Evolutionary conservation across 441 rosid genomes (phyloP), one percentile per base, ranked within the genome.

Genomic region (Corymbia citriodora): DNA sequence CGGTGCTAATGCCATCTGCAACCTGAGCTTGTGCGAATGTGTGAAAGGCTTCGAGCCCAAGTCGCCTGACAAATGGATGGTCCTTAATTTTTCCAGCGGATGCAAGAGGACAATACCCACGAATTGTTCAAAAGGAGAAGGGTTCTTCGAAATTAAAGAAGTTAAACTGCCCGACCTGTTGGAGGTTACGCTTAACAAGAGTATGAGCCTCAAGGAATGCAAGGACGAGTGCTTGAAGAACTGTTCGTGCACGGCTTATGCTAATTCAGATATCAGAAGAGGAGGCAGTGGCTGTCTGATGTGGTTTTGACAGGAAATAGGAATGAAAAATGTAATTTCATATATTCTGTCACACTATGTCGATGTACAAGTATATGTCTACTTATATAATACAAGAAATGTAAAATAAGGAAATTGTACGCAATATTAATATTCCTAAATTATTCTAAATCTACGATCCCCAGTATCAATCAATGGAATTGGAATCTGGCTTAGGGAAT

Each of bases 221-320:
- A 40, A 85, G 83, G 25, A 61, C 10, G n/a, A 31, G n/a, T 90
- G 92, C 89, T 49, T 25, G 81, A 49, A 79, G 16, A 65, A 90
- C 40, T 91, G 91, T 81, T 90, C 82, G 23, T 91, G 92, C 88
- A 90, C 29, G 33, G 92, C 88, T 19, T 91, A 82, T 88, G 53
- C 87, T 11, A 72, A 88, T 65, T 70, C 70, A 29, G 36, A 53
- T 55, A 70, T 88, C 33, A 17, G 40, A 49, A 55, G 12, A 48
- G 63, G 83, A 40, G 89, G 40, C 36, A 83, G 87, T 17, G 87
- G 87, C 50, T 83, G 87, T 21, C 54, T 83, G 2, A 15, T 48
- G 87, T 83, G 87, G 87, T n/a, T 23, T n/a, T n/a, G n/a, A n/a
- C n/a, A n/a, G n/a, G 45, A 40, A 40, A 40, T 4, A 40, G 45